phyloP scores from a whole-genome alignment of 768 basidiomycete species.

The Candolleomyces eurysporus region DNA sequence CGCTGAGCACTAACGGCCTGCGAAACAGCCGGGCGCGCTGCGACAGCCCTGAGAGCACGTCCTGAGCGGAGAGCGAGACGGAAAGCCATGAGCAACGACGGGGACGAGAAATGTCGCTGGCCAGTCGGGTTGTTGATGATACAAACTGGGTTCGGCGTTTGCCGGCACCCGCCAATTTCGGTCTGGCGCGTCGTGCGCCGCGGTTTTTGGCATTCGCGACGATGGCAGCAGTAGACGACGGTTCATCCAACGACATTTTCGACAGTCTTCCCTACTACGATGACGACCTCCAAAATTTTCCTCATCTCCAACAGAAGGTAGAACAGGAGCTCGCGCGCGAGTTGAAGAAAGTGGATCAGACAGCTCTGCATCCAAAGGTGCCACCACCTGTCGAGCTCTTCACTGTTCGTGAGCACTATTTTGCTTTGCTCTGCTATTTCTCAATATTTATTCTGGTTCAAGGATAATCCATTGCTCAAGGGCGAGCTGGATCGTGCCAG shows the following conservation, averaged over 20 bases:
- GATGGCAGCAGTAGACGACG: slow-evolving; percentile 13
- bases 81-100: slow-evolving; percentile 30
- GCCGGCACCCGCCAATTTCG: slow-evolving; percentile 23
- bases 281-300: slow-evolving; percentile 81
- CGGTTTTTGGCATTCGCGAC: slow-evolving; percentile 10
- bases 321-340: slow-evolving; percentile 76
- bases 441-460: slow-evolving; percentile 6
- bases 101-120: slow-evolving; percentile 12
- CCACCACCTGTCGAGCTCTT: slow-evolving; percentile 67
- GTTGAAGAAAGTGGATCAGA: slow-evolving; percentile 40
- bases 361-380: slow-evolving; percentile 65
- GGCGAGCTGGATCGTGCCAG: slow-evolving; percentile 77
- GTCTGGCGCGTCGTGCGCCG: background rate
- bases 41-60: slow-evolving; percentile 39
- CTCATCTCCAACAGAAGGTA: slow-evolving; percentile 70
- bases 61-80: slow-evolving; percentile 41
- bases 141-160: slow-evolving; percentile 28
- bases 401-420: slow-evolving; percentile 54
- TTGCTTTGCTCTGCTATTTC: background rate
- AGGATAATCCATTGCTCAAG: slow-evolving; percentile 70
- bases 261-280: slow-evolving; percentile 95
- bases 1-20: slow-evolving; percentile 17
- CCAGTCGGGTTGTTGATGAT: background rate
- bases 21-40: slow-evolving; percentile 30
- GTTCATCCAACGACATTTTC: slow-evolving; percentile 42